Base-by-base conservation (phyloP, 306 rosid species). In the Nissolia schottii region DNA sequence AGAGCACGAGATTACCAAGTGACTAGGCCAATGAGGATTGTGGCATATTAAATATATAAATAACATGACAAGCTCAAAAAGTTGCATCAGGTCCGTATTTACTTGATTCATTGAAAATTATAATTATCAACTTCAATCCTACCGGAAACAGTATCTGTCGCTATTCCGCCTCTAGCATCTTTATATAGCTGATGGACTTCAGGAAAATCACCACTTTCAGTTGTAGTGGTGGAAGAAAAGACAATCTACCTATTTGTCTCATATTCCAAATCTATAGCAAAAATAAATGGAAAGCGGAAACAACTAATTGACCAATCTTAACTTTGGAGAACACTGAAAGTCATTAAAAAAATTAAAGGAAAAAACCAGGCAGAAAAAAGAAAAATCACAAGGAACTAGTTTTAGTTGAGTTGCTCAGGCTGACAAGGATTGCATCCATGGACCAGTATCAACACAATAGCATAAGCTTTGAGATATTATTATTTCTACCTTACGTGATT, bases 41-140 rank as follows among this genome's bases (percentile, higher is more conserved):
- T 28, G 24, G 53, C 55, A 60, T 20, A 53, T 56, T 14, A 63
- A 31, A 4, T 23, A 22, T 4, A 46, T 29, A 59, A 59, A 13
- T 54, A 38, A 53, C 18, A 67, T 43, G 43, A 20, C 24, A 41
- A 46, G 32, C 22, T 79, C 19, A 66, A 50, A 67, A 53, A n/a
- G 28, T 79, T 72, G 57, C 63, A 32, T 29, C 56, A 57, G 24
- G 60, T 38, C 40, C 45, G 56, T 13, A 23, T 34, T n/a, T 71
- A 25, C 40, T 65, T 20, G 35, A 64, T 46, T 56, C 70, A 72
- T 56, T 65, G 29, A 29, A 27, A 71, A 71, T 10, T 63, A 19
- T 12, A 23, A 1, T 35, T 20, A 34, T 13, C 45, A 18, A 3
- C 79, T 53, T 35, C 40, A 57, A 28, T 19, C 32, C 48, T 35